phyloP scores from a whole-genome alignment of 2,329 filamentous ascomycete species.

The Malbranchea cinnamomea region DNA sequence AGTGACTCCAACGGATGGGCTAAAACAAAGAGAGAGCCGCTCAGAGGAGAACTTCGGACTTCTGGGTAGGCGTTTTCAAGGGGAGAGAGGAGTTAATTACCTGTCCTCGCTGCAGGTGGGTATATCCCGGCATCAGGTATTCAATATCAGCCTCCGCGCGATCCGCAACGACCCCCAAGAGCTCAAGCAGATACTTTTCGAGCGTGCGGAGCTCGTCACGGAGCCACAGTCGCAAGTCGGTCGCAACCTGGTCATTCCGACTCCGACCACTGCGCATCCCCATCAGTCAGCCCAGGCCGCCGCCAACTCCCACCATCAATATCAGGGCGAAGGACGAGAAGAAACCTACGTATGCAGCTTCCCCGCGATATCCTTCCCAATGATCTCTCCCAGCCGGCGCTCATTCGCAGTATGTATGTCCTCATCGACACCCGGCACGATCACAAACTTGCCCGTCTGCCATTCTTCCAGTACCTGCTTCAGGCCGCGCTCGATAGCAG shows the following conservation, averaged over 20 bases:
- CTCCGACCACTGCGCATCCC: conserved; percentile 43
- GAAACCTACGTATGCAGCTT: conserved; percentile 64
- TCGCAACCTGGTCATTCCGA: conserved; percentile 80
- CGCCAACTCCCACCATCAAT: background rate
- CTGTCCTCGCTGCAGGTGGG: conserved; percentile 50
- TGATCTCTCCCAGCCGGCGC: conserved; percentile 62
- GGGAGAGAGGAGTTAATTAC: conserved; percentile 1
- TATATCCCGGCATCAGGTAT: conserved; percentile 75
- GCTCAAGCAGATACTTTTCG: conserved; percentile 50
- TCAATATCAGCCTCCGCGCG: conserved; percentile 63
- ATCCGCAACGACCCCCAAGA: conserved; percentile 53
- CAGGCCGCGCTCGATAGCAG: conserved; percentile 53
- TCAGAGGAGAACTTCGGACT: no score
- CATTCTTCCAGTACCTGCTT: conserved; percentile 30
- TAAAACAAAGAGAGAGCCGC: conserved; percentile 1
- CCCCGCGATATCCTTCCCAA: conserved; percentile 69
- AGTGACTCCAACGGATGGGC: conserved; percentile 73
- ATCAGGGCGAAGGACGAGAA: background rate
- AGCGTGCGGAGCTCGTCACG: conserved; percentile 57
- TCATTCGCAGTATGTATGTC: conserved; percentile 14
- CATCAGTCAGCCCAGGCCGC: no score
- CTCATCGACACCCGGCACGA: conserved; percentile 15
- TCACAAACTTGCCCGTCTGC: conserved; percentile 15
- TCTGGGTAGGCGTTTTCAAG: background rate
- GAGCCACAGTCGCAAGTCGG: conserved; percentile 82